phyloP scores from a whole-genome alignment of 1,139 yeast species.

The Yamadazyma siamensis region DNA sequence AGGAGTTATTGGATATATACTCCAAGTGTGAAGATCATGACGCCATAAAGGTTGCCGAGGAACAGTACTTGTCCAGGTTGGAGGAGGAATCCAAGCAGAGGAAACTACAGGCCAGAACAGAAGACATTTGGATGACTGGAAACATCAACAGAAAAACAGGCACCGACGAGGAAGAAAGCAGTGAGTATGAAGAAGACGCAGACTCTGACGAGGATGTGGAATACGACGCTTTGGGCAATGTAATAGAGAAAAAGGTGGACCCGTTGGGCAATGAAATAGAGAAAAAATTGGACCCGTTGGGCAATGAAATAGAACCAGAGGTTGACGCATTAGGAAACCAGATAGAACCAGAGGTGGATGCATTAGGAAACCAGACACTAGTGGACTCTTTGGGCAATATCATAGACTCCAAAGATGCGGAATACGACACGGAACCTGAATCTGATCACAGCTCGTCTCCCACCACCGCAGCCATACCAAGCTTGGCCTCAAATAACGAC shows the following conservation, averaged over 20 bases:
- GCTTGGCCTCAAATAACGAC: no score
- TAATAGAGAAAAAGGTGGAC: conserved; percentile 3
- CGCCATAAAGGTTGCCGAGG: conserved; percentile 71
- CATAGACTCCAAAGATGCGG: no score
- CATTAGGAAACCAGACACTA: background rate
- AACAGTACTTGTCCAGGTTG: conserved; percentile 65
- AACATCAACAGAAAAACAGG: conserved; percentile 53
- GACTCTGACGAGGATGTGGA: conserved; percentile 9
- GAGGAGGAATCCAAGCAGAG: conserved; percentile 70
- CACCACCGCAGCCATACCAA: no score
- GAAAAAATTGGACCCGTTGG: conserved; percentile 4
- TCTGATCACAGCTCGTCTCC: no score
- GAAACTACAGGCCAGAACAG: conserved; percentile 48
- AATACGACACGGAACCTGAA: no score
- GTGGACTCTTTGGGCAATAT: no score
- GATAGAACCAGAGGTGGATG: conserved; percentile 4
- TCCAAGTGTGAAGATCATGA: conserved; percentile 78
- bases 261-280: conserved; percentile 6
- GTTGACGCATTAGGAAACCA: conserved; percentile 7
- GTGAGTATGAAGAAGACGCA: conserved; percentile 10
- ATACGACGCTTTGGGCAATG: conserved; percentile 16
- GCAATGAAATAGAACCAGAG: conserved; percentile 4
- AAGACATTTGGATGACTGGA: conserved; percentile 78
- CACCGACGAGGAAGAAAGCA: conserved; percentile 10
- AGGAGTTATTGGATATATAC: conserved; percentile 71